These are phyloP conservation scores for Plasmodium malariae DNA, from an alignment of 169 alveolate genomes.

Conservation along the genomic window DNA sequence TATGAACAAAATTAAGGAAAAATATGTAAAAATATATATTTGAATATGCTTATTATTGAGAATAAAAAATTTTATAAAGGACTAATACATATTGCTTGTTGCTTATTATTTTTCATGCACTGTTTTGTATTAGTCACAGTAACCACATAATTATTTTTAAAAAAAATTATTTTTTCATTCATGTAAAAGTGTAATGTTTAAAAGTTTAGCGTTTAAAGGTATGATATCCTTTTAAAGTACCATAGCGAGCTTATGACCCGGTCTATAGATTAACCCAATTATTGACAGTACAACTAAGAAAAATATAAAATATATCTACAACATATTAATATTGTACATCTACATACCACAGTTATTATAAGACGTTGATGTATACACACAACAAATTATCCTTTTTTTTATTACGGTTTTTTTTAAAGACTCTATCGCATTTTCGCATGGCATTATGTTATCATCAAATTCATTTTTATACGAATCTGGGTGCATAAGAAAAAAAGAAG, in stretches of 20 bases:
- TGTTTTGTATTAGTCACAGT: no score
- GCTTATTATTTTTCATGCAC: no score
- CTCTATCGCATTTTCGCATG: constrained; percentile 62
- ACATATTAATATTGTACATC: neutral
- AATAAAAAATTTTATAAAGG: no score
- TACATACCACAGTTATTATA: neutral
- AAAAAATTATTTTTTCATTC: no score
- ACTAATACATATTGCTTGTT: no score
- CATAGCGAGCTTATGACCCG: constrained; percentile 63
- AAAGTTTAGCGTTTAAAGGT: no score
- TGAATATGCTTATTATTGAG: no score
- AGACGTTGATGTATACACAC: neutral
- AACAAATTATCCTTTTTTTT: neutral
- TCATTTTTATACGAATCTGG: constrained; percentile 57
- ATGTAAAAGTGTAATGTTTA: no score
- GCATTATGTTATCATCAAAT: constrained; percentile 53
- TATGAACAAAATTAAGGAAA: neutral
- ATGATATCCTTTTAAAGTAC: no score
- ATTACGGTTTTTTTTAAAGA: constrained; percentile 55
- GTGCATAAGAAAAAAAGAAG: neutral
- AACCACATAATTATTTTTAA: no score
- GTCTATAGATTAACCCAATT: constrained; percentile 65
- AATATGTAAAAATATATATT: no score
- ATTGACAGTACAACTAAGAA: constrained; percentile 54
- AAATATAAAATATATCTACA: constrained; percentile 55